Evolutionary conservation across 1,139 yeast species (phyloP), one percentile per base, ranked within the genome.

Genomic region (Yamadazyma siamensis): DNA sequence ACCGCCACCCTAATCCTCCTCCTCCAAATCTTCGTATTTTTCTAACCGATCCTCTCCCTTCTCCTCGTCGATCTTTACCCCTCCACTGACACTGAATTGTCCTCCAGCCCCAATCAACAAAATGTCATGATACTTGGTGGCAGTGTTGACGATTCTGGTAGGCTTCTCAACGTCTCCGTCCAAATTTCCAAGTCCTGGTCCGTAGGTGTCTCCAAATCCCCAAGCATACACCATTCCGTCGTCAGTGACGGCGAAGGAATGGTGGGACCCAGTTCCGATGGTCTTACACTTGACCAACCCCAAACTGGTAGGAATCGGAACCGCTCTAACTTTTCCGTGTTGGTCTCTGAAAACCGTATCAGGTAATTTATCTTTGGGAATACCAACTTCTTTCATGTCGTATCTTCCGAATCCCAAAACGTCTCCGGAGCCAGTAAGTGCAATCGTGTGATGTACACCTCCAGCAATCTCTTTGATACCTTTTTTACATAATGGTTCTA

Each of bases 151-250:
- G 47, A 91, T 86, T 53, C 91, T 73, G 0, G 95, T 83, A 27
- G 96, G 96, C 13, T 62, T 63, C 36, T 82, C 95, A 28, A 88
- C 80, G 54, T 89, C 97, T 28, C 85, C 96, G 27, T 86, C 95
- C 20, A 82, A 71, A 6, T 89, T 91, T 7, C 98, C 98, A 37
- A 88, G 78, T 4, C 99, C 99, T 20, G 91, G 80, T 14, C 95
- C 98, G 54, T 86, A 91, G 0, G 96, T 88, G 44, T 89, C 97
- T 28, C 94, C 96, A 54, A 89, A 91, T 1, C 99, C 99, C 99
- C 99, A 91, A 1, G 96, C 76, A 63, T 80, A 91, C 1, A 80
- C 85, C 35, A 84, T 64, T 5, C 99, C 98, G 45, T 86, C 89
- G 21, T 69, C 75, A 6, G 94, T 78, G 4, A 89, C 72, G 2